A percentile compares a stretch with the other conserved stretches of the same genome.
Evolutionary conservation across 345 rosid genomes (phyloP).

Genomic region (Lepidium didymum): DNA sequence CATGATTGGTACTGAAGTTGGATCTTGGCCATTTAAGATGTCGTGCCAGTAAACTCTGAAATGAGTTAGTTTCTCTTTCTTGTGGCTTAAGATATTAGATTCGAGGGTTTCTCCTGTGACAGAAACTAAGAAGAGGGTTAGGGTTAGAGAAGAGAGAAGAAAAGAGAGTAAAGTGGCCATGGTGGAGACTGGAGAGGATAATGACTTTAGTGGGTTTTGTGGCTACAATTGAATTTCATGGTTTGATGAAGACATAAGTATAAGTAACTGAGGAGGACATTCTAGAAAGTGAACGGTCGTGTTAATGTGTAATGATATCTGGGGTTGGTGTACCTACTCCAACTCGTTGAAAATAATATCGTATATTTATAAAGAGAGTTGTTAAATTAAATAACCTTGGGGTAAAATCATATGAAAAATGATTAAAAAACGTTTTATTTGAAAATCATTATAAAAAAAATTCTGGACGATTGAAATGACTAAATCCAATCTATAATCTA

Average conservation of each 20-base stretch:
- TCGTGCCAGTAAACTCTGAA: slow-evolving; percentile 66
- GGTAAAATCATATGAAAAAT: neutral
- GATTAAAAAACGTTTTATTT: too few species aligned
- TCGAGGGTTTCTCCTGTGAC: slow-evolving; percentile 23
- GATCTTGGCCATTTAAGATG: slow-evolving; percentile 34
- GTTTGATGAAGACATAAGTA: neutral
- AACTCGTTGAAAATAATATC: neutral
- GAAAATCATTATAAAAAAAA: too few species aligned
- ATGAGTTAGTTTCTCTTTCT: slow-evolving; percentile 54
- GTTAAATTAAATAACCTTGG: neutral
- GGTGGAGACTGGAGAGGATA: neutral
- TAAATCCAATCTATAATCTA: too few species aligned
- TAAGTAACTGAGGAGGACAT: neutral
- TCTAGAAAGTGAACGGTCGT: slow-evolving; percentile 7
- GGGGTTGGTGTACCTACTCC: slow-evolving; percentile 15
- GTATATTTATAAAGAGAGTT: neutral
- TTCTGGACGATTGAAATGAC: too few species aligned
- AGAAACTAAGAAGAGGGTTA: neutral
- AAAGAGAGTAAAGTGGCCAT: slow-evolving; percentile 9
- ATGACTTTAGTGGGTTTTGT: slow-evolving; percentile 3
- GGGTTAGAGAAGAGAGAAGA: slow-evolving; percentile 2
- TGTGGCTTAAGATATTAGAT: slow-evolving; percentile 13
- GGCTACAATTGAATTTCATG: neutral
- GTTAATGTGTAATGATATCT: neutral
- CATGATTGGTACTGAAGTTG: slow-evolving; percentile 33